Evolutionary conservation across 352 stramenopile species (phyloP), one percentile per base, ranked within the genome.

Genomic region (Blastocystis sp.): DNA sequence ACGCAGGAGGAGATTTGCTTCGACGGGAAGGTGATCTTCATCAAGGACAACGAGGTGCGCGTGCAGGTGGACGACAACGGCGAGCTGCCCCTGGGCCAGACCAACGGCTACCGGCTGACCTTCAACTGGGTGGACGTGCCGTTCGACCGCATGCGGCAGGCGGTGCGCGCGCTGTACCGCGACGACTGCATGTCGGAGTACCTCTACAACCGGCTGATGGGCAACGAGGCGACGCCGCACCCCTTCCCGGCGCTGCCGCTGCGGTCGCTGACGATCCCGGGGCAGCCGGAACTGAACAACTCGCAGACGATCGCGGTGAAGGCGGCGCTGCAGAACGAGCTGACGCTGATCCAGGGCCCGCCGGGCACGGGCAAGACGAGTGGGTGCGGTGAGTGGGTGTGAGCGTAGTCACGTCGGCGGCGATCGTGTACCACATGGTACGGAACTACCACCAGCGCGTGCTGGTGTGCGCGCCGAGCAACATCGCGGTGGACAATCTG

Each of bases 91-190:
- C 91, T 97, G 21, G 94, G 98, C 79, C 97, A 99, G 88, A 93
- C 92, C 1, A 96, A 98, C 89, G 96, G 95, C 69, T 98, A 97
- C 89, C 89, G 96, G 64, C 94, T 99, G 19, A 95, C 98, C 69
- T 99, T 98, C 91, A 95, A 99, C 88, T 99, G 97, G 97, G 99
- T 99, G 89, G 94, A 92, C 19, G 98, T 96, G 17, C 98, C 95
- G 19, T 99, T 98, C 89, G 96, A 99, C 89, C 92, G 97, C 17
- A 99, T 99, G 97, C 96, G 98, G 89, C 94, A 94, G 21, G 96
- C 97, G 23, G 92, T 99, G 78, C 98, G 98, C 91, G 98, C 94
- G 0, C 98, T 99, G 91, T 96, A 96, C 0, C 95, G 98, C 74
- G 96, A 99, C 90, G 97, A 95, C 21, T 98, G 94, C 86, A 92